phyloP scores from a whole-genome alignment of 768 basidiomycete species.

The Leccinum boreale region DNA sequence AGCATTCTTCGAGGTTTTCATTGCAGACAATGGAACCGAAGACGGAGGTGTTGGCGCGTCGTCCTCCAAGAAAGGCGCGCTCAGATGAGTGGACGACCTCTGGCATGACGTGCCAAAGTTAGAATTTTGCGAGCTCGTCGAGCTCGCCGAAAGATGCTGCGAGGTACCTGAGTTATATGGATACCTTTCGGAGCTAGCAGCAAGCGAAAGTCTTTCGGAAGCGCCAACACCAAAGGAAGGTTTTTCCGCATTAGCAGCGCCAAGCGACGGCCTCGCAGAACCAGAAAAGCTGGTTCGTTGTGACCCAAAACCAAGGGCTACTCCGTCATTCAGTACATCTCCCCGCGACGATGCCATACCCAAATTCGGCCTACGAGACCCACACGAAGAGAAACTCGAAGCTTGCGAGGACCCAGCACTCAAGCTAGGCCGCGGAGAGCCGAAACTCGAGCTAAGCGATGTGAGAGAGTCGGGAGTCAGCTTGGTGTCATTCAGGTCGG shows the following conservation, averaged over 20 bases:
- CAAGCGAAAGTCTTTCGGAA: conserved; percentile 21
- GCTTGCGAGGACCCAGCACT: conserved; percentile 30
- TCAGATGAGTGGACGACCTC: neutral
- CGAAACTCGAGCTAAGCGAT: conserved; percentile 25
- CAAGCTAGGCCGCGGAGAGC: conserved; percentile 25
- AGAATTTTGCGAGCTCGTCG: conserved; percentile 6
- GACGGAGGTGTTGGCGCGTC: conserved; percentile 10
- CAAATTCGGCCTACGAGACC: conserved; percentile 25
- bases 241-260: conserved; percentile 15
- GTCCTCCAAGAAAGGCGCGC: conserved; percentile 15
- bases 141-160: conserved; percentile 9
- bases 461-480: conserved; percentile 25
- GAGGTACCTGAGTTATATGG: conserved; percentile 10
- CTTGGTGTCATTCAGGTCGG: conserved; percentile 24
- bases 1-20: conserved; percentile 5
- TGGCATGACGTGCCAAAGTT: conserved; percentile 12
- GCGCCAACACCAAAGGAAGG: conserved; percentile 8
- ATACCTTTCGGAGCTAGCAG: conserved; percentile 10
- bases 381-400: conserved; percentile 23
- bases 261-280: conserved; percentile 17
- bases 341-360: conserved; percentile 17
- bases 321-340: conserved; percentile 18
- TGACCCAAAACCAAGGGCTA: conserved; percentile 12
- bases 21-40: conserved; percentile 2
- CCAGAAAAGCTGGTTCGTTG: conserved; percentile 24